These are phyloP conservation scores for Astrothelium macrocarpum DNA, from an alignment of 495 filamentous ascomycete genomes.

Conservation along the genomic window DNA sequence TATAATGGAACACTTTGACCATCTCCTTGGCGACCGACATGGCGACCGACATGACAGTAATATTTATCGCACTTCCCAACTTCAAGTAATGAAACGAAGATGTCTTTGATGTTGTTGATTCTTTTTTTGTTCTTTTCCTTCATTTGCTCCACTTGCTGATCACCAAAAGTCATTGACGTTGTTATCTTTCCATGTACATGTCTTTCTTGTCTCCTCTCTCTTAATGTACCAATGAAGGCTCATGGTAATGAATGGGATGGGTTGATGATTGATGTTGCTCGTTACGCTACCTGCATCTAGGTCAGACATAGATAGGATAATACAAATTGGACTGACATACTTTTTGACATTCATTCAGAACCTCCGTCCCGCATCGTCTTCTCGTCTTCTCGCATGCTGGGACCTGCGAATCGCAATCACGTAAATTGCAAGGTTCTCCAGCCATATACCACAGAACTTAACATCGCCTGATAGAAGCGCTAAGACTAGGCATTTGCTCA, in stretches of 20 bases:
- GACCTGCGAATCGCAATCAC: too few species aligned
- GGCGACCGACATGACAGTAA: background rate
- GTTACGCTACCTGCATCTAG: background rate
- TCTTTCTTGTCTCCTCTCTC: background rate
- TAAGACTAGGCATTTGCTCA: too few species aligned
- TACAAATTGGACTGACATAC: background rate
- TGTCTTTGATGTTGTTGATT: background rate
- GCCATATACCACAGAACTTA: too few species aligned
- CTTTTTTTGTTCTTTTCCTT: background rate
- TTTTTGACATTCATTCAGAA: background rate
- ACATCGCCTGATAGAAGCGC: too few species aligned
- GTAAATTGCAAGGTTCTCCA: too few species aligned
- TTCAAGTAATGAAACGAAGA: background rate
- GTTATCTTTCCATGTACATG: background rate
- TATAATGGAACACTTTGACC: background rate
- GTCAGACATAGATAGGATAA: conserved; percentile 3
- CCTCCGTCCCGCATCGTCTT: background rate
- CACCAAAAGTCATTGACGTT: background rate
- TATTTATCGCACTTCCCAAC: background rate
- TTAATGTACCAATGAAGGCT: background rate
- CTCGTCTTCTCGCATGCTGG: too few species aligned
- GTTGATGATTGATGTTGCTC: background rate
- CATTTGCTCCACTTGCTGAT: background rate
- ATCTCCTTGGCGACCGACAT: background rate
- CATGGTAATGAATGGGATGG: background rate